Base-by-base conservation (phyloP, 1,284 basidiomycete genomes). In the Inonotus obliquus region DNA sequence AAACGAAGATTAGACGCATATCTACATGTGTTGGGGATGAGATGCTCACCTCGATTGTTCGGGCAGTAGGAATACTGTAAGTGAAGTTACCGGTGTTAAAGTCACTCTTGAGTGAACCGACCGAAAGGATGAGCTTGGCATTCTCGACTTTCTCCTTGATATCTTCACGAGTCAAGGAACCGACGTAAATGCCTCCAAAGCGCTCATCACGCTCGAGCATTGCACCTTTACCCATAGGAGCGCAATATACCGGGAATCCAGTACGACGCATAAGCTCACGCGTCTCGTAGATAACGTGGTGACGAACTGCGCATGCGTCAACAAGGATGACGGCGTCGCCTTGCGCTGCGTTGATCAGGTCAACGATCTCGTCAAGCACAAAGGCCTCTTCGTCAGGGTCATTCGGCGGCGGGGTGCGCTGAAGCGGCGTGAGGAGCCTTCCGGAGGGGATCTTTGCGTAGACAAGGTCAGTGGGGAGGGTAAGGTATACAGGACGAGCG, bases 61-160 rank as follows among this genome's bases (percentile, higher is more conserved):
- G 79, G 35, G 72, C 76, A 11, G 73, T 79, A 60, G 87, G 87
- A 71, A 88, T 84, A 57, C 80, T 82, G 68, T 89, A 91, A 0
- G 88, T 88, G 72, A 91, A 93, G 73, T 88, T 87, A 51, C 91
- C 93, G 17, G 89, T 91, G 72, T 98, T 98, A 80, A 96, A 97
- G 73, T 98, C 96, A 63, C 83, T 87, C 75, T 87, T 87, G 54
- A 97, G 76, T 0, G 80, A 77, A 21, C 96, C 96, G 63, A 97
- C 79, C 41, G 89, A 91, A 35, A 98, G 76, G 62, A 96, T 87
- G 56, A 98, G 80, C 69, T 93, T 94, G 10, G 94, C 87, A 1
- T 73, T 77, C 74, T 98, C 94, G 38, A 97, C 87, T 63, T 83
- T 85, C 58, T 90, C 81, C 71, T 86, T 87, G 67, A 96, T 81